Conservation (phyloP, 1,139 yeast species). For the Hemisphaericaspora xylanilytica region DNA sequence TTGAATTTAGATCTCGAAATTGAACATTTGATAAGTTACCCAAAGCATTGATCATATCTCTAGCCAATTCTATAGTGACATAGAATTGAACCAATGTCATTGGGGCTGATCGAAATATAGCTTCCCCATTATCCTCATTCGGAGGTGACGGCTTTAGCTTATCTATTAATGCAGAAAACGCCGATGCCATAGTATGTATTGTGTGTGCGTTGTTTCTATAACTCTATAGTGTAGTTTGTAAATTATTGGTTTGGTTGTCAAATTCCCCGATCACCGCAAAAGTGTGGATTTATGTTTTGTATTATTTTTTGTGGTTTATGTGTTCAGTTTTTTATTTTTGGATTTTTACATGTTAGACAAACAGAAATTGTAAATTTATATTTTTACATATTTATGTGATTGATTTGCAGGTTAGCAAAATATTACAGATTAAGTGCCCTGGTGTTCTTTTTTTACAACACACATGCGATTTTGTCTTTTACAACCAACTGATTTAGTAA, state of each 20-base stretch:
- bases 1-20: slow-evolving; percentile 82
- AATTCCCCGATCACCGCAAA: no score
- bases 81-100: slow-evolving; percentile 91
- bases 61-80: slow-evolving; percentile 84
- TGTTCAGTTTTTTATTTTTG: neutral
- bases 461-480: neutral
- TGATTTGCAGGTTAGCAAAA: neutral
- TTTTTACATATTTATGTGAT: neutral
- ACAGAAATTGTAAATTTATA: neutral
- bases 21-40: slow-evolving; percentile 85
- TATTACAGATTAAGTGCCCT: neutral
- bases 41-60: slow-evolving; percentile 78
- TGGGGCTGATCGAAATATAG: slow-evolving; percentile 73
- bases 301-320: neutral
- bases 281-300: no score
- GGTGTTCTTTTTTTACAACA: neutral
- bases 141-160: neutral
- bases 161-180: neutral
- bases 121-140: slow-evolving; percentile 17
- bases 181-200: neutral
- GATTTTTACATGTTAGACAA: neutral
- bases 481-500: no score
- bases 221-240: neutral
- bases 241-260: neutral
- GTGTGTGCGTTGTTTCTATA: neutral